Percentiles rank a stretch among this genome's conserved stretches.
These are phyloP conservation scores for Quercus wislizeni DNA, from an alignment of 306 rosid genomes.

Conservation along the genomic window DNA sequence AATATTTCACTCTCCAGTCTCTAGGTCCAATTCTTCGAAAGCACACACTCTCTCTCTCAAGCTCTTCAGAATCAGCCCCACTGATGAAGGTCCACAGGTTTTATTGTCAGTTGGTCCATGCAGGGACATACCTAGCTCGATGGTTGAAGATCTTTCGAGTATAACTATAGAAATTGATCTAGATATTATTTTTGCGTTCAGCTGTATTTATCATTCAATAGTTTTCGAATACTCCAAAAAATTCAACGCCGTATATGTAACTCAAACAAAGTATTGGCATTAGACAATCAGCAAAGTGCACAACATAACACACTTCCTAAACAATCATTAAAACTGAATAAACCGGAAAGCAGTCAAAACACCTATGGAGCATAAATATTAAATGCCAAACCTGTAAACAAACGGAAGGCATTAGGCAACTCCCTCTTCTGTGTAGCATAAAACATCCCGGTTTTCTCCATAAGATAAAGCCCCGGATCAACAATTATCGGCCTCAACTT, in stretches of 20 bases:
- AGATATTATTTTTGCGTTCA: neutral
- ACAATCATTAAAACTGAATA: constrained; percentile 9
- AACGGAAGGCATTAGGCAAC: constrained; percentile 72
- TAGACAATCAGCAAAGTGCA: neutral
- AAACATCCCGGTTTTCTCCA: constrained; percentile 83
- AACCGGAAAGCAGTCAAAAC: neutral
- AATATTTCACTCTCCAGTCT: no score
- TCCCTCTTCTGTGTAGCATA: constrained; percentile 88
- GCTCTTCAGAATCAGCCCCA: no score
- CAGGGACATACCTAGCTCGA: neutral
- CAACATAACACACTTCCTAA: neutral
- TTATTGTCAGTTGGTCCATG: no score
- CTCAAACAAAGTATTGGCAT: neutral
- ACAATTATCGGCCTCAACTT: constrained; percentile 80
- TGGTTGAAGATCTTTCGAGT: neutral
- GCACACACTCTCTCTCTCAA: no score
- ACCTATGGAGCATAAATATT: neutral
- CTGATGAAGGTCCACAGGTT: no score
- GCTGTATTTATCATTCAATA: neutral
- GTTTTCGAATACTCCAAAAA: neutral
- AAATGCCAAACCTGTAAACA: constrained; percentile 67
- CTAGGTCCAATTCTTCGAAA: no score
- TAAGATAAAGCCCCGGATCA: constrained; percentile 92
- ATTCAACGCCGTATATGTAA: neutral
- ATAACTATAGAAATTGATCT: neutral